Percentiles rank a stretch among this genome's conserved stretches.
phyloP scores from a whole-genome alignment of 1,139 yeast genomes.

The Kurtzmaniella quercitrusa region DNA sequence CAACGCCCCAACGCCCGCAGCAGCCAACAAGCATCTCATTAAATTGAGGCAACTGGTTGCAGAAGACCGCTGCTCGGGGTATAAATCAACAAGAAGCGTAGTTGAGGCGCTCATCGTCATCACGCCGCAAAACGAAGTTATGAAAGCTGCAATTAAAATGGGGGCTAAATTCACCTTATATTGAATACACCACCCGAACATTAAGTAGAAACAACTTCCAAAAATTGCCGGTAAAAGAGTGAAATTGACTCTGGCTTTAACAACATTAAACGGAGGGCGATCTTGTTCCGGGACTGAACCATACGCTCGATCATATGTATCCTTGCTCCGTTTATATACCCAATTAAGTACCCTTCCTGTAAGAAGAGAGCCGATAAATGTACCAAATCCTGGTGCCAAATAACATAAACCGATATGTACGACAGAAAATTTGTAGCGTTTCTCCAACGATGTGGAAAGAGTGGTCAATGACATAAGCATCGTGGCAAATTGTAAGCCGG shows the following conservation, averaged over 20 bases:
- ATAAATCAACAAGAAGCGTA: conserved; percentile 27
- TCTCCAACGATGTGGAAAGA: conserved; percentile 26
- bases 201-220: conserved; percentile 22
- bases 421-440: conserved; percentile 26
- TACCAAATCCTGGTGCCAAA: conserved; percentile 34
- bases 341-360: conserved; percentile 26
- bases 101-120: conserved; percentile 22
- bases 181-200: conserved; percentile 41
- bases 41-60: conserved; percentile 23
- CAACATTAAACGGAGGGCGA: conserved; percentile 24
- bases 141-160: conserved; percentile 11
- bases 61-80: conserved; percentile 25
- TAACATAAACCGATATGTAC: conserved; percentile 36
- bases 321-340: conserved; percentile 20
- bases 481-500: conserved; percentile 33
- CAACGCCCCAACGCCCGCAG: conserved; percentile 19
- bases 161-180: conserved; percentile 21
- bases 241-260: conserved; percentile 24
- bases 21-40: conserved; percentile 16
- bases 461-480: conserved; percentile 37
- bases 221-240: conserved; percentile 22
- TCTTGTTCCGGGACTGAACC: conserved; percentile 11
- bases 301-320: conserved; percentile 15
- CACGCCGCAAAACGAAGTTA: conserved; percentile 26
- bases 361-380: conserved; percentile 26